A percentile compares a stretch with the other conserved stretches of the same genome.
phyloP scores from a whole-genome alignment of 2,329 filamentous ascomycete species.

The Geosmithia putterillii region DNA sequence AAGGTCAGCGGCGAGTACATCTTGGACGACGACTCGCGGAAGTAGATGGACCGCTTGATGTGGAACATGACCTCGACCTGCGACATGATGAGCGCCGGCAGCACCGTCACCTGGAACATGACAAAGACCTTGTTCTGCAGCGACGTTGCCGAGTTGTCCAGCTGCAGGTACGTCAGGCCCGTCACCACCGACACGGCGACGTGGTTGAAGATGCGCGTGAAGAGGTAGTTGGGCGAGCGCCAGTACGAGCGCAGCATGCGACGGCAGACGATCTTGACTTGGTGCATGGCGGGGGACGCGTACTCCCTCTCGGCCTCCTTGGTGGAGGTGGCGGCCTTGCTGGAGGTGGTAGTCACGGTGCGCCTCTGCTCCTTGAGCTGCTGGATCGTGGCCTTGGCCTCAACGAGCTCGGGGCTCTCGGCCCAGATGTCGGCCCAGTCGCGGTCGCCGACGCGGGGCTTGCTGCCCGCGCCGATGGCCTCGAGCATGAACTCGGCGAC shows the following conservation, averaged over 20 bases:
- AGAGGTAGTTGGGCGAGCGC: conserved; percentile 80
- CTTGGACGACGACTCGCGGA: conserved; percentile 75
- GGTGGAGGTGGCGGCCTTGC: conserved; percentile 18
- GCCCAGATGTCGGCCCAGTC: conserved; percentile 77
- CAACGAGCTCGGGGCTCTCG: conserved; percentile 56
- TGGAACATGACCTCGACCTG: conserved; percentile 76
- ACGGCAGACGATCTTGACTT: conserved; percentile 61
- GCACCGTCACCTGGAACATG: conserved; percentile 79
- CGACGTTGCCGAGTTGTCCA: conserved; percentile 62
- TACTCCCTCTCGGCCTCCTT: conserved; percentile 54
- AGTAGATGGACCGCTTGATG: conserved; percentile 68
- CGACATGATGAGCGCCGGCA: conserved; percentile 71
- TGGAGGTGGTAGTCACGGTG: conserved; percentile 21
- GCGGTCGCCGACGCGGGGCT: conserved; percentile 57
- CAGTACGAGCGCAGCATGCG: conserved; percentile 72
- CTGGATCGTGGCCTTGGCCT: conserved; percentile 53
- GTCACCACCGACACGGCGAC: conserved; percentile 66
- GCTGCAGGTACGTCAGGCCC: conserved; percentile 66
- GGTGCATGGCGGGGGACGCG: conserved; percentile 67
- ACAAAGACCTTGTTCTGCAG: conserved; percentile 82
- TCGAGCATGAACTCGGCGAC: conserved; percentile 76
- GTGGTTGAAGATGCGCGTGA: conserved; percentile 79
- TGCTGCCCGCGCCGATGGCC: conserved; percentile 64
- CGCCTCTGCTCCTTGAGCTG: conserved; percentile 51
- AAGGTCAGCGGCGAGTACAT: conserved; percentile 78